Base-by-base conservation (phyloP, 768 basidiomycete species). In the Lactarius hengduanensis region DNA sequence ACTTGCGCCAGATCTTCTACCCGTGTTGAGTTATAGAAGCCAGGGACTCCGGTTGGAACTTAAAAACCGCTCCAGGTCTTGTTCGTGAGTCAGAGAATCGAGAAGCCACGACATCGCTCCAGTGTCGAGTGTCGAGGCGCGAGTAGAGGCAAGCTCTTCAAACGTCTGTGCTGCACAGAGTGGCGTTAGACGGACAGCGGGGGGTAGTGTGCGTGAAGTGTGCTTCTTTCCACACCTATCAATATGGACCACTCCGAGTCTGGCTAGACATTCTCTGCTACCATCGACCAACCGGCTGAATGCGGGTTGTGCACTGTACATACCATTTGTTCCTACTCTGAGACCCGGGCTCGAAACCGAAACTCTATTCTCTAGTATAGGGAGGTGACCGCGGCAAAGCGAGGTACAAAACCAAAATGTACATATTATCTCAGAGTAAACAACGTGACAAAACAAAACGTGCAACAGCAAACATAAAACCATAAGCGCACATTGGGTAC, bases 41-140 rank as follows among this genome's bases (percentile, higher is more conserved):
- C 34, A 11, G 64, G 59, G 9, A 65, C 22, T n/a, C 59, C 55
- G 1, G 55, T 26, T 20, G 26, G 26, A 26, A 26, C 26, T 26
- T 26, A 65, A 2, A 28, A 66, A 66, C 10, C 47, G 26, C 45
- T 57, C 41, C 43, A 66, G 6, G 1, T 66, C 65, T 45, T 66
- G 32, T 20, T 66, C 65, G 11, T 61, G 18, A n/a, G 20, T 28
- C 34, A 61, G 30, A 22, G 54, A 45, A 18, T 38, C 16, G 45
- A 66, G 45, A 13, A 53, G 10, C 47, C 65, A 57, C 1, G 55
- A 66, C 26, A 66, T 16, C 5, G 32, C 57, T 4, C 22, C 30
- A 8, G 30, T 9, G 4, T 66, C 65, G 15, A 62, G 65, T 30
- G 11, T n/a, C 22, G 28, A 13, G 2, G 36, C 18, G 15, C 26